These are phyloP conservation scores for Coniochaeta sp. DNA, from an alignment of 2,329 filamentous ascomycete genomes.

Conservation along the genomic window DNA sequence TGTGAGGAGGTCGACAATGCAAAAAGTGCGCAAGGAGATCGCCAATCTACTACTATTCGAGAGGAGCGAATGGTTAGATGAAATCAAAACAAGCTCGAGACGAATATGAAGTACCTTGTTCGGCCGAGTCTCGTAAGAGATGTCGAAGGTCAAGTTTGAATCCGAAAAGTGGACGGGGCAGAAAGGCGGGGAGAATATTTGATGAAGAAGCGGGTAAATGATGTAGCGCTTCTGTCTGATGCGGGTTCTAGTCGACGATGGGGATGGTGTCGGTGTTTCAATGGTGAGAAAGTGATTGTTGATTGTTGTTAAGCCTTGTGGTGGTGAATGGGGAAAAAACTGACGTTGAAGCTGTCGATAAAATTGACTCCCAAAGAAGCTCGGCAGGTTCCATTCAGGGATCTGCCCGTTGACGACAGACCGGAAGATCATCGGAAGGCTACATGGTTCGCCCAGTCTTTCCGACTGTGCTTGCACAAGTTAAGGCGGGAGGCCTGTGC, in stretches of 20 bases:
- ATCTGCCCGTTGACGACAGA: background rate
- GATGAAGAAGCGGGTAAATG: background rate
- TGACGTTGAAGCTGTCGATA: background rate
- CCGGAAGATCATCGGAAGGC: conserved; percentile 1
- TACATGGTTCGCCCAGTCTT: background rate
- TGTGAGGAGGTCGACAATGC: background rate
- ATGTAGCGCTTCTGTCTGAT: background rate
- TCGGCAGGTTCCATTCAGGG: background rate
- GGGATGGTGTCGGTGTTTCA: background rate
- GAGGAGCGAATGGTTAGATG: background rate
- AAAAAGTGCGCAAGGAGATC: background rate
- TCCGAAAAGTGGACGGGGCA: background rate
- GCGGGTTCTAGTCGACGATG: background rate
- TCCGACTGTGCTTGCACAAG: background rate
- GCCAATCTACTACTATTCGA: background rate
- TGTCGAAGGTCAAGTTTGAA: background rate
- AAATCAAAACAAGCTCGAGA: background rate
- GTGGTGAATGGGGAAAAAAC: background rate
- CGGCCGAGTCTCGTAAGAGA: background rate
- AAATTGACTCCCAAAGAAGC: conserved; percentile 1
- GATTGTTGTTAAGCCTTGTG: background rate
- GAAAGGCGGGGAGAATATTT: background rate
- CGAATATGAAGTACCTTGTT: background rate
- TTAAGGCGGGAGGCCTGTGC: background rate
- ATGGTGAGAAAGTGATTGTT: background rate